These are phyloP conservation scores for Vigna hirtella DNA, from an alignment of 306 rosid genomes.

Conservation along the genomic window DNA sequence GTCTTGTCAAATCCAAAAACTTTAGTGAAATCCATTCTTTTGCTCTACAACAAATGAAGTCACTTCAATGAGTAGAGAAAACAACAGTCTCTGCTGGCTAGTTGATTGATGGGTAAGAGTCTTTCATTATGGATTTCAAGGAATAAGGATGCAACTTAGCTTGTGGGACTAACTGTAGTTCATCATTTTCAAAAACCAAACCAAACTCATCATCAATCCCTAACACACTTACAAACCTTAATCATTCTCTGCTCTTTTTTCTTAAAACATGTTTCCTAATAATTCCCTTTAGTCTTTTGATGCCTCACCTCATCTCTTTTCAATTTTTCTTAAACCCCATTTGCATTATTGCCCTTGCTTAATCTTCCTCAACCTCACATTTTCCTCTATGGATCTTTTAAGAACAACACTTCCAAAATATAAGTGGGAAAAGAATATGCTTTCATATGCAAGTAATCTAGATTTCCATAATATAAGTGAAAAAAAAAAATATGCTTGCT, in stretches of 20 bases:
- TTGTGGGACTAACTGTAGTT: slow-evolving; percentile 85
- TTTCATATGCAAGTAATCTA: too few relatives aligned
- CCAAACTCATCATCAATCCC: slow-evolving; percentile 51
- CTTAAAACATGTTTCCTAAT: slow-evolving; percentile 38
- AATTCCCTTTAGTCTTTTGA: slow-evolving; percentile 37
- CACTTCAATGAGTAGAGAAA: slow-evolving; percentile 58
- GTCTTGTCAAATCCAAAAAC: slow-evolving; percentile 90
- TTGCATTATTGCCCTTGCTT: too few relatives aligned
- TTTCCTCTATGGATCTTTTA: too few relatives aligned
- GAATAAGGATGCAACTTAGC: slow-evolving; percentile 55
- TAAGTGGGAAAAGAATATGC: too few relatives aligned
- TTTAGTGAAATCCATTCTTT: slow-evolving; percentile 47
- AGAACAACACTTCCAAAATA: too few relatives aligned
- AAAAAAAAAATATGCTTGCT: too few relatives aligned
- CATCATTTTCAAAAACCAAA: slow-evolving; percentile 70
- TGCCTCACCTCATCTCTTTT: slow-evolving; percentile 14
- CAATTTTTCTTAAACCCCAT: slow-evolving; percentile 12
- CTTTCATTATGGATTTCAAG: slow-evolving; percentile 60
- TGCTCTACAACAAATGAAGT: slow-evolving; percentile 47
- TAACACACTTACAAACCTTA: slow-evolving; percentile 46
- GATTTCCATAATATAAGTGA: too few relatives aligned
- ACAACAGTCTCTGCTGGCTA: slow-evolving; percentile 52
- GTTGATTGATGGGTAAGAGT: slow-evolving; percentile 62
- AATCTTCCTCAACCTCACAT: too few relatives aligned
- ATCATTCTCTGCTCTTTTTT: slow-evolving; percentile 24